Conservation (phyloP, 768 basidiomycete genomes). For the Amanita subjunquillea region DNA sequence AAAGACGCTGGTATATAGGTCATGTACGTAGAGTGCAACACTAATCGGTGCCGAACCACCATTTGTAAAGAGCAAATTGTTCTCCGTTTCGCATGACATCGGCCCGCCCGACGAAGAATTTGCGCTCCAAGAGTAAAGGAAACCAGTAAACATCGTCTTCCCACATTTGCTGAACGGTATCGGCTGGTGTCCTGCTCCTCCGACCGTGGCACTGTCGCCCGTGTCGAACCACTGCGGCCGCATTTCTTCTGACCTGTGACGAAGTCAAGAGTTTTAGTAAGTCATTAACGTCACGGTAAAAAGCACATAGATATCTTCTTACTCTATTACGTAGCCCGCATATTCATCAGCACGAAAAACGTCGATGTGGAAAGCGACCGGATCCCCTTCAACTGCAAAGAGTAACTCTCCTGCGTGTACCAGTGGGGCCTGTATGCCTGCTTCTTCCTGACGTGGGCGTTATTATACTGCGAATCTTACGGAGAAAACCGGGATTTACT, state of each 20-base stretch:
- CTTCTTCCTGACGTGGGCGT: conserved; percentile 58
- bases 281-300: not conserved
- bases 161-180: conserved; percentile 60
- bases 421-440: conserved; percentile 62
- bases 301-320: conserved; percentile 14
- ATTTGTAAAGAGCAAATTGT: conserved; percentile 22
- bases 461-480: not conserved
- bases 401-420: conserved; percentile 53
- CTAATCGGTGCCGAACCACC: conserved; percentile 30
- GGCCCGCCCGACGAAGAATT: conserved; percentile 32
- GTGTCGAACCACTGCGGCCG: conserved; percentile 68
- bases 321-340: conserved; percentile 58
- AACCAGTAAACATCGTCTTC: conserved; percentile 62
- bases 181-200: conserved; percentile 13
- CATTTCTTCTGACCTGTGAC: conserved; percentile 77
- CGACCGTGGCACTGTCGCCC: conserved; percentile 4
- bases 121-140: conserved; percentile 40
- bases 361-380: conserved; percentile 63
- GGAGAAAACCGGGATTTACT: conserved; percentile 19
- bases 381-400: conserved; percentile 43
- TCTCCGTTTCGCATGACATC: conserved; percentile 29
- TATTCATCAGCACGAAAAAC: conserved; percentile 59
- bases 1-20: not conserved
- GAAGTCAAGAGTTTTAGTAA: not conserved
- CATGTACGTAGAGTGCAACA: not conserved